Percentiles rank a stretch among this genome's conserved stretches.
Evolutionary conservation across 2,329 filamentous ascomycete species (phyloP).

Genomic region (Trichoderma hamatum): DNA sequence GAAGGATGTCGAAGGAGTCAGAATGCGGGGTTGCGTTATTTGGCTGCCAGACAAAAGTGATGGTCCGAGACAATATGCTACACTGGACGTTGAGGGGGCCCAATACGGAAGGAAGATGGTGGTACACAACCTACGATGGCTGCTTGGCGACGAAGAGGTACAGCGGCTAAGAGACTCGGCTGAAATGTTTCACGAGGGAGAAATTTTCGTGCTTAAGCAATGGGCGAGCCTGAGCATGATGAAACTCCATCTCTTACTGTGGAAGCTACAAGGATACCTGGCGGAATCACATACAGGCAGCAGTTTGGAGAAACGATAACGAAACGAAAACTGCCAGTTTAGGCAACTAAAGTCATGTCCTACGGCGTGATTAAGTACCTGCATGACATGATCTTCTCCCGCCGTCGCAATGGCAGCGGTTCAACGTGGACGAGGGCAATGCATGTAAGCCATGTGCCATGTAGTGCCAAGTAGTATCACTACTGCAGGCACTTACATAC

Average conservation of each 20-base stretch:
- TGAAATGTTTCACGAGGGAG: conserved; percentile 41
- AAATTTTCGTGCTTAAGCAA: conserved; percentile 48
- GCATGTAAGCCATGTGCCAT: background rate
- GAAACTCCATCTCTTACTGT: conserved; percentile 54
- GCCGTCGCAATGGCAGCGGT: background rate
- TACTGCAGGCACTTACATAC: background rate
- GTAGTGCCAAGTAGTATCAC: background rate
- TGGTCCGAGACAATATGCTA: conserved; percentile 47
- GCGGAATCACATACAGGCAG: conserved; percentile 4
- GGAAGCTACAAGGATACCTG: conserved; percentile 62
- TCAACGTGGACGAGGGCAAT: background rate
- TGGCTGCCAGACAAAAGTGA: conserved; percentile 41
- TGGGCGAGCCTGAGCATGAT: conserved; percentile 45
- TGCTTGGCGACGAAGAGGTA: conserved; percentile 55
- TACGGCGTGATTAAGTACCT: background rate
- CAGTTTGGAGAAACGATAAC: background rate
- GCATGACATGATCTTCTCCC: background rate
- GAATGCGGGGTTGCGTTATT: conserved; percentile 51
- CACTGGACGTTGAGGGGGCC: conserved; percentile 45
- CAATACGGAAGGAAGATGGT: conserved; percentile 45
- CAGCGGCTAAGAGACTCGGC: conserved; percentile 44
- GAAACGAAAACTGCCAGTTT: background rate
- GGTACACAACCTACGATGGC: conserved; percentile 55
- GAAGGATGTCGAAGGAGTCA: conserved; percentile 47
- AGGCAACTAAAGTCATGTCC: background rate